These are phyloP conservation scores for Ustilaginoidea virens DNA, from an alignment of 2,329 filamentous ascomycete species.

Conservation along the genomic window DNA sequence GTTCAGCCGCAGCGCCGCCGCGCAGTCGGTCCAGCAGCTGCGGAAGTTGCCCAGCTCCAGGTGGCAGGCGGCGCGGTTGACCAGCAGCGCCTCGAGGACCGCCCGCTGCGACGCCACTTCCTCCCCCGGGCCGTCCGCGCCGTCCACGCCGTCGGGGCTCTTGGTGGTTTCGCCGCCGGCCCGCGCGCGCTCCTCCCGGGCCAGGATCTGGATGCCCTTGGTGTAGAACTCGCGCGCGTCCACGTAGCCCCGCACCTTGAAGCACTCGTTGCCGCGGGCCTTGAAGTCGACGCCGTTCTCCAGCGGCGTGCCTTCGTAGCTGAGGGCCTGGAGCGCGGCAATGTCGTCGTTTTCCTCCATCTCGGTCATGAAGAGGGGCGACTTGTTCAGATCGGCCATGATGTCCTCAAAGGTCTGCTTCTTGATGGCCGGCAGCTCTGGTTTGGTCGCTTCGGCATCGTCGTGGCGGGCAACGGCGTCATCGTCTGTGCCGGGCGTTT, in stretches of 20 bases:
- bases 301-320: constrained; percentile 78
- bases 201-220: constrained; percentile 65
- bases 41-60: constrained; percentile 81
- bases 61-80: constrained; percentile 83
- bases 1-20: constrained; percentile 63
- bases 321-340: constrained; percentile 76
- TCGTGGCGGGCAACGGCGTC: neutral
- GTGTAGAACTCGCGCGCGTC: constrained; percentile 88
- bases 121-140: constrained; percentile 37
- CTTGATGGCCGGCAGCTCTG: constrained; percentile 30
- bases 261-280: constrained; percentile 82
- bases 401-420: constrained; percentile 40
- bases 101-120: constrained; percentile 43
- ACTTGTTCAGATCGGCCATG: constrained; percentile 40
- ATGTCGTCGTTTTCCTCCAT: constrained; percentile 73
- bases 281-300: constrained; percentile 79
- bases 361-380: constrained; percentile 90
- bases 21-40: constrained; percentile 73
- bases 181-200: constrained; percentile 43
- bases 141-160: constrained; percentile 14
- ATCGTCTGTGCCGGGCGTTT: neutral
- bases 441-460: constrained; percentile 14
- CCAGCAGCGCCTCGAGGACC: constrained; percentile 61
- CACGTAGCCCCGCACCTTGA: constrained; percentile 53
- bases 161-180: constrained; percentile 20